phyloP scores from a whole-genome alignment of 768 basidiomycete species.

The Lentinula raphanica region DNA sequence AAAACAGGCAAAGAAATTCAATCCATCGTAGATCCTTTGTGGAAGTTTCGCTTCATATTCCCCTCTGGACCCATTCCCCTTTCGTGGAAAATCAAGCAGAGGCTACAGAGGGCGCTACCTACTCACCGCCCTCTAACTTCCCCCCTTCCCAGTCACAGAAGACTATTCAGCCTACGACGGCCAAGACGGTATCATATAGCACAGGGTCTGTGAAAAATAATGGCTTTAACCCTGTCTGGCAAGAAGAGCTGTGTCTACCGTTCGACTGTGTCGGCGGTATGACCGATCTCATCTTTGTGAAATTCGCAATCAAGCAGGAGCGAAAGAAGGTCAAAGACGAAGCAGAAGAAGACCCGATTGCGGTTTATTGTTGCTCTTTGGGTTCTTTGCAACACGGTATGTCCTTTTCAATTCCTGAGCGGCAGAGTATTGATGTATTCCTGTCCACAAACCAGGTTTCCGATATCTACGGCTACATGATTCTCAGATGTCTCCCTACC shows the following conservation, averaged over 20 bases:
- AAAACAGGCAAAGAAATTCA: slow-evolving; percentile 56
- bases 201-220: slow-evolving; percentile 76
- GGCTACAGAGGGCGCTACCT: neutral
- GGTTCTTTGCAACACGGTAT: slow-evolving; percentile 60
- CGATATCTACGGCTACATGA: slow-evolving; percentile 91
- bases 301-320: slow-evolving; percentile 72
- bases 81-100: slow-evolving; percentile 5
- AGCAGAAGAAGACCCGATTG: slow-evolving; percentile 64
- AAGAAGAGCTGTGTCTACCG: slow-evolving; percentile 62
- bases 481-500: slow-evolving; percentile 75
- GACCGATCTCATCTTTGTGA: slow-evolving; percentile 79
- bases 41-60: slow-evolving; percentile 72
- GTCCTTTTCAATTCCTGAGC: no score
- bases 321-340: slow-evolving; percentile 21
- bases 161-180: slow-evolving; percentile 15
- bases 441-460: slow-evolving; percentile 52
- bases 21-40: slow-evolving; percentile 63
- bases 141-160: neutral
- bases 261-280: slow-evolving; percentile 73
- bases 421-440: no score
- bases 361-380: slow-evolving; percentile 68
- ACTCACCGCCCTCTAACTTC: neutral
- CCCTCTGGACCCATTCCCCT: slow-evolving; percentile 51
- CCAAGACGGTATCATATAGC: slow-evolving; percentile 44
- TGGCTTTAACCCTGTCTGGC: slow-evolving; percentile 91